A percentile compares a stretch with the other conserved stretches of the same genome.
phyloP scores from a whole-genome alignment of 2,329 filamentous ascomycete species.

The Stemphylium vesicarium region DNA sequence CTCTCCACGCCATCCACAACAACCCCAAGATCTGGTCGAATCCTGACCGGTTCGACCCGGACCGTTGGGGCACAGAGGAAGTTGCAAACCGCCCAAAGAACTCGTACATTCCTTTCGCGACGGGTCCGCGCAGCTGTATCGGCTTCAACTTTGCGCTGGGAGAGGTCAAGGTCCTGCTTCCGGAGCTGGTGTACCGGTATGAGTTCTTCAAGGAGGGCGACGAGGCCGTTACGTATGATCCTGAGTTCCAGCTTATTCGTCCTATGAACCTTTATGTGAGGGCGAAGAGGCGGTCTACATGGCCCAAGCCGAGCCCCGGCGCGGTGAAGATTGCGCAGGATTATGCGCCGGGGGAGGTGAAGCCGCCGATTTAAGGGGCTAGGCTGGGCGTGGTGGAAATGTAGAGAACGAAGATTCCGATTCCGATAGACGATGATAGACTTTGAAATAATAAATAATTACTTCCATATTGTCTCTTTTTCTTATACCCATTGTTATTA shows the following conservation, averaged over 20 bases:
- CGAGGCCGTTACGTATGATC: constrained; percentile 18
- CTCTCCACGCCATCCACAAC: constrained; percentile 55
- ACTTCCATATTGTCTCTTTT: too few relatives aligned
- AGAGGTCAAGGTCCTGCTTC: constrained; percentile 16
- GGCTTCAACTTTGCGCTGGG: constrained; percentile 22
- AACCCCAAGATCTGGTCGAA: constrained; percentile 65
- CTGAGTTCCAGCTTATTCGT: constrained; percentile 19
- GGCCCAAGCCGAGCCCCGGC: constrained; percentile 8
- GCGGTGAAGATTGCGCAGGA: constrained; percentile 20
- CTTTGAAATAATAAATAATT: too few relatives aligned
- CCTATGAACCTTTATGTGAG: constrained; percentile 23
- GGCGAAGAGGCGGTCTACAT: constrained; percentile 17
- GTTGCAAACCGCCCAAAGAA: constrained; percentile 41
- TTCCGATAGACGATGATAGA: too few relatives aligned
- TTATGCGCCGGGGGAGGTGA: constrained; percentile 16
- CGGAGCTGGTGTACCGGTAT: constrained; percentile 17
- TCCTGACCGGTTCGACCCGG: constrained; percentile 63
- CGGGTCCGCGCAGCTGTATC: constrained; percentile 18
- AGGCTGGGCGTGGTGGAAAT: too few relatives aligned
- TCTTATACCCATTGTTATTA: too few relatives aligned
- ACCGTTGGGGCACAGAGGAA: constrained; percentile 63
- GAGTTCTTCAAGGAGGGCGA: constrained; percentile 16
- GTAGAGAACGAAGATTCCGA: too few relatives aligned
- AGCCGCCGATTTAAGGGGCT: constrained; percentile 5
- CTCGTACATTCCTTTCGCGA: constrained; percentile 21